Conservation (phyloP, 2,329 filamentous ascomycete species). For the Paecilomyces dactylethromorphus region DNA sequence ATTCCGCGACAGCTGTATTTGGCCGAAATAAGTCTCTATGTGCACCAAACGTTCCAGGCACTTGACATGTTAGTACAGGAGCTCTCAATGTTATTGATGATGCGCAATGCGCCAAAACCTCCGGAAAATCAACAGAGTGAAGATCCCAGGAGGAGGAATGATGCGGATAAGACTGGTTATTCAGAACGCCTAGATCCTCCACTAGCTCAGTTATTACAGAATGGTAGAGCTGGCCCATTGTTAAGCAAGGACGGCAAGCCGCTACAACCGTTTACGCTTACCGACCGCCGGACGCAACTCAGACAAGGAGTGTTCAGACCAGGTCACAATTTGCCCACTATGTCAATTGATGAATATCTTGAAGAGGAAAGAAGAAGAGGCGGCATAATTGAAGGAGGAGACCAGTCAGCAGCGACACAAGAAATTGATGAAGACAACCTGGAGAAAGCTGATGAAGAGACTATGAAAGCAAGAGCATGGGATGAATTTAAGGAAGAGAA, state of each 20-base stretch:
- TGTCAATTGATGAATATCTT: slow-evolving; percentile 96
- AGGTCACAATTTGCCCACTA: slow-evolving; percentile 90
- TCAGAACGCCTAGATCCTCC: slow-evolving; percentile 68
- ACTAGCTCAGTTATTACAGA: slow-evolving; percentile 43
- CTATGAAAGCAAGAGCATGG: slow-evolving; percentile 89
- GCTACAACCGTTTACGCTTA: slow-evolving; percentile 81
- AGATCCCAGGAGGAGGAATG: slow-evolving; percentile 39
- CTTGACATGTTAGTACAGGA: slow-evolving; percentile 86
- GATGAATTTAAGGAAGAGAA: slow-evolving; percentile 92
- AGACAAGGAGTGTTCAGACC: slow-evolving; percentile 77
- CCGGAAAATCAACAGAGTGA: slow-evolving; percentile 24
- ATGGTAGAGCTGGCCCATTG: slow-evolving; percentile 59
- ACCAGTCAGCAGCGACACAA: slow-evolving; percentile 59
- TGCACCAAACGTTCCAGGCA: slow-evolving; percentile 75
- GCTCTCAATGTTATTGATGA: slow-evolving; percentile 70
- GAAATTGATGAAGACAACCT: slow-evolving; percentile 85
- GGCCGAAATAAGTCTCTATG: slow-evolving; percentile 64
- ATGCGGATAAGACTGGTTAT: slow-evolving; percentile 50
- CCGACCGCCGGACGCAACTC: slow-evolving; percentile 69
- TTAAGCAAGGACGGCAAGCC: slow-evolving; percentile 75
- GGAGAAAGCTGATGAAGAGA: slow-evolving; percentile 82
- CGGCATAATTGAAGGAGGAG: slow-evolving; percentile 85
- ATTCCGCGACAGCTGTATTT: slow-evolving; percentile 73
- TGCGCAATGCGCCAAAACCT: slow-evolving; percentile 47
- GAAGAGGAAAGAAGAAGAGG: slow-evolving; percentile 81